A percentile compares a stretch with the other conserved stretches of the same genome.
Conservation (phyloP, 2,329 filamentous ascomycete genomes). For the Aureobasidium sp. region DNA sequence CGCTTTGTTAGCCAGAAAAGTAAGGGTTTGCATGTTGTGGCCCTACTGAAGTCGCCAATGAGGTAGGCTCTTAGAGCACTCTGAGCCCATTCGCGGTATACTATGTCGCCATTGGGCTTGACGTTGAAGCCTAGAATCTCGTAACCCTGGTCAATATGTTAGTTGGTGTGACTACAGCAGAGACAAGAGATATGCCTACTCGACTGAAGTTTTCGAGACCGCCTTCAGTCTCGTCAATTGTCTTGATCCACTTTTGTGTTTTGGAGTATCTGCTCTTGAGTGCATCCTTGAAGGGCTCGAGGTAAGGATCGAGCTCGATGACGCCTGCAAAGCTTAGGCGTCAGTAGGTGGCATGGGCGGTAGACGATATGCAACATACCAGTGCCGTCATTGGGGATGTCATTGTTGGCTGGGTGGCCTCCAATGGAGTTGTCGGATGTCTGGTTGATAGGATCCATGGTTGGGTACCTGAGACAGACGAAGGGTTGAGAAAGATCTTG, state of each 20-base stretch:
- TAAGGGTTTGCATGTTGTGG: constrained; percentile 39
- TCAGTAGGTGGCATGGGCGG: constrained; percentile 15
- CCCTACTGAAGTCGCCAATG: constrained; percentile 74
- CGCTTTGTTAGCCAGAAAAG: constrained; percentile 6
- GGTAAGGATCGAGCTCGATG: constrained; percentile 77
- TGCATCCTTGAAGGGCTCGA: constrained; percentile 72
- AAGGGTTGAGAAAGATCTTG: background rate
- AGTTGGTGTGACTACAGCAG: too few relatives aligned
- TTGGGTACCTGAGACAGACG: background rate
- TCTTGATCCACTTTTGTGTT: constrained; percentile 79
- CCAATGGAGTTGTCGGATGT: constrained; percentile 36
- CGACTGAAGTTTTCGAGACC: constrained; percentile 86
- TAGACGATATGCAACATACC: constrained; percentile 40
- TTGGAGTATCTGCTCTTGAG: constrained; percentile 69
- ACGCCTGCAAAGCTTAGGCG: constrained; percentile 53
- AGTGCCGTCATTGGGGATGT: constrained; percentile 60
- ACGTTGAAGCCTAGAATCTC: constrained; percentile 84
- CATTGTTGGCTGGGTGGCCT: constrained; percentile 34
- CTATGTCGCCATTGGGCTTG: constrained; percentile 70
- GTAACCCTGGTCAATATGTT: constrained; percentile 51
- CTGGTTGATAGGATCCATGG: constrained; percentile 34
- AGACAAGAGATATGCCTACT: constrained; percentile 25
- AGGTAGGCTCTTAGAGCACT: constrained; percentile 78
- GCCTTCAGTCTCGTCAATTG: constrained; percentile 73
- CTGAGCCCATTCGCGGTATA: constrained; percentile 93